Conservation (phyloP, 225 moss, liverwort and hornwort species). For the Bryum argenteum region DNA sequence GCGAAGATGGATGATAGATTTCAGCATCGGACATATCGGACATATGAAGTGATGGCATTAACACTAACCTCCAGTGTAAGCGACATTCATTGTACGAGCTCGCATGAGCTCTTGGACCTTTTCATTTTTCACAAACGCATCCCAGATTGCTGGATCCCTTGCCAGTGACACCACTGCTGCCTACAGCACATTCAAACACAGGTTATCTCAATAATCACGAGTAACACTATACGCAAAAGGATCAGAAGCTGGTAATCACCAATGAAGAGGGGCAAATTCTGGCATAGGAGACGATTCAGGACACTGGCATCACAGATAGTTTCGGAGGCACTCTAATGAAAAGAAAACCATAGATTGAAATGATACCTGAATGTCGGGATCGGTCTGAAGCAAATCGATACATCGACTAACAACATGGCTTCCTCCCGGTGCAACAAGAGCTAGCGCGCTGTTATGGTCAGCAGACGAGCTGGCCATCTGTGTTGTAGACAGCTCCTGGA, state of each 20-base stretch:
- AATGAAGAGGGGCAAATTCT: background rate
- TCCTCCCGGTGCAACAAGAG: conserved; percentile 52
- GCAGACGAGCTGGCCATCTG: conserved; percentile 47
- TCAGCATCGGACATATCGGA: background rate
- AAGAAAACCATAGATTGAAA: background rate
- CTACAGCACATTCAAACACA: conserved; percentile 41
- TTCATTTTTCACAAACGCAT: conserved; percentile 87
- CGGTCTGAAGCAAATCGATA: conserved; percentile 76
- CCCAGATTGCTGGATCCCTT: conserved; percentile 85
- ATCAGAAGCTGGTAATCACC: background rate
- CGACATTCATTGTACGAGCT: conserved; percentile 34
- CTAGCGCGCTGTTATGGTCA: conserved; percentile 43
- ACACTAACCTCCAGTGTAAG: conserved; percentile 49
- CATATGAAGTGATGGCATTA: background rate
- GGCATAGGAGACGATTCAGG: background rate
- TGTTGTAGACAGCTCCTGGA: conserved; percentile 49
- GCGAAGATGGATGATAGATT: background rate
- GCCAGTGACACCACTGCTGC: conserved; percentile 79
- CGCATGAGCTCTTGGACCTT: conserved; percentile 84
- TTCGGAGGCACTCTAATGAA: too few relatives aligned
- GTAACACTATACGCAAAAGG: background rate
- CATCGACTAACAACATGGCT: conserved; percentile 67
- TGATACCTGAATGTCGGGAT: conserved; percentile 70
- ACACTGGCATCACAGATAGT: too few relatives aligned
- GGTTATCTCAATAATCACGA: background rate